Conservation (phyloP, 2,329 filamentous ascomycete genomes). For the Alternaria angustiovoidea region DNA sequence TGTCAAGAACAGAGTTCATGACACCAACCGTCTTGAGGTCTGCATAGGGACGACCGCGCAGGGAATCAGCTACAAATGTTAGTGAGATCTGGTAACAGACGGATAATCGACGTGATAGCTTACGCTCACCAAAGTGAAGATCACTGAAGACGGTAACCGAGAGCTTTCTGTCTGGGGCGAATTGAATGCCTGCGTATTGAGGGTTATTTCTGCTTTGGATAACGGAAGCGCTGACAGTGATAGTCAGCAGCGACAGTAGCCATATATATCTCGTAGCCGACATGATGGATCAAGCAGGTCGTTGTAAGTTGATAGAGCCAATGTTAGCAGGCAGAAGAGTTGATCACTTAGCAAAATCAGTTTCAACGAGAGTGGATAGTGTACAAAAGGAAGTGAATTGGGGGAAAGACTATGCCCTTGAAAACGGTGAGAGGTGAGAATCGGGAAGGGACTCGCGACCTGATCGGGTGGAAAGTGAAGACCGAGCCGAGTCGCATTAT, state of each 20-base stretch:
- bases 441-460: background rate
- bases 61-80: constrained; percentile 19
- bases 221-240: constrained; percentile 12
- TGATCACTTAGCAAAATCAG: background rate
- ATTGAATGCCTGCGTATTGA: constrained; percentile 36
- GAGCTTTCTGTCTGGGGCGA: constrained; percentile 51
- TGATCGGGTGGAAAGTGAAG: background rate
- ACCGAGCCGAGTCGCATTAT: background rate
- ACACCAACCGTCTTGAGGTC: constrained; percentile 66
- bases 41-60: constrained; percentile 46
- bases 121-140: constrained; percentile 75
- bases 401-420: background rate
- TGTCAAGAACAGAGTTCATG: constrained; percentile 65
- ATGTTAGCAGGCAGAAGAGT: background rate
- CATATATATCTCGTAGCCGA: constrained; percentile 29
- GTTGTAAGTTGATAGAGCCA: background rate
- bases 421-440: background rate
- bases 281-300: background rate
- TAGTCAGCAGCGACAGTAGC: constrained; percentile 21
- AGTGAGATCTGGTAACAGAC: background rate
- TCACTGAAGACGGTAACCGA: constrained; percentile 71
- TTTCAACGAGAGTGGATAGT: background rate
- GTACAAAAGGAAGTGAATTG: background rate
- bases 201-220: constrained; percentile 3
- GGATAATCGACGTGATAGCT: constrained; percentile 36